phyloP scores from a whole-genome alignment of 768 basidiomycete genomes.

The Calocybe indica region DNA sequence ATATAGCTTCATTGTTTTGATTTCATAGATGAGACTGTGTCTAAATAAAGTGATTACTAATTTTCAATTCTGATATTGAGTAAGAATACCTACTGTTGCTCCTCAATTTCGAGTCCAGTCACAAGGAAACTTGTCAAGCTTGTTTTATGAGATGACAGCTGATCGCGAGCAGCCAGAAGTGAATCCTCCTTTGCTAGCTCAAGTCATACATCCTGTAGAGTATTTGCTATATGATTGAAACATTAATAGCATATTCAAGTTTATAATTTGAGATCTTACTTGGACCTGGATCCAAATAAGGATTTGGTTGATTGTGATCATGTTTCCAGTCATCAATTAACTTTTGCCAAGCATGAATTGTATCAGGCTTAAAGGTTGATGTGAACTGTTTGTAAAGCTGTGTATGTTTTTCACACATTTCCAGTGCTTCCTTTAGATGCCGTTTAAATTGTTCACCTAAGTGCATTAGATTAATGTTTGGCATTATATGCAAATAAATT shows the following conservation, averaged over 20 bases:
- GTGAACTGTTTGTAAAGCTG: not conserved
- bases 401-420: not conserved
- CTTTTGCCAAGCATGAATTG: not conserved
- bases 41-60: too few species aligned
- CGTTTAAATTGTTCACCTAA: too few species aligned
- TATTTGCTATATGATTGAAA: slow-evolving; percentile 3
- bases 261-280: not conserved
- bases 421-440: too few species aligned
- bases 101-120: not conserved
- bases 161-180: not conserved
- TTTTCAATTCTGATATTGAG: too few species aligned
- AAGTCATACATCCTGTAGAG: not conserved
- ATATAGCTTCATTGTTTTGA: not conserved
- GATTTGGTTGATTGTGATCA: not conserved
- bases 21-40: not conserved
- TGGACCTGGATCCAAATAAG: not conserved
- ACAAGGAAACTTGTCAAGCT: not conserved
- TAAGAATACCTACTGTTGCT: slow-evolving; percentile 6
- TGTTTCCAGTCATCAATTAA: not conserved
- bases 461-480: too few species aligned
- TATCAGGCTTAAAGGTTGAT: not conserved
- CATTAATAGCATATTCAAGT: too few species aligned
- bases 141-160: slow-evolving; percentile 1
- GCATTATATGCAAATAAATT: too few species aligned
- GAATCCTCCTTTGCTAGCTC: slow-evolving; percentile 2